Percentiles rank a stretch among this genome's conserved stretches.
phyloP scores from a whole-genome alignment of 805 yeast species.

The Yarrowia porcina region DNA sequence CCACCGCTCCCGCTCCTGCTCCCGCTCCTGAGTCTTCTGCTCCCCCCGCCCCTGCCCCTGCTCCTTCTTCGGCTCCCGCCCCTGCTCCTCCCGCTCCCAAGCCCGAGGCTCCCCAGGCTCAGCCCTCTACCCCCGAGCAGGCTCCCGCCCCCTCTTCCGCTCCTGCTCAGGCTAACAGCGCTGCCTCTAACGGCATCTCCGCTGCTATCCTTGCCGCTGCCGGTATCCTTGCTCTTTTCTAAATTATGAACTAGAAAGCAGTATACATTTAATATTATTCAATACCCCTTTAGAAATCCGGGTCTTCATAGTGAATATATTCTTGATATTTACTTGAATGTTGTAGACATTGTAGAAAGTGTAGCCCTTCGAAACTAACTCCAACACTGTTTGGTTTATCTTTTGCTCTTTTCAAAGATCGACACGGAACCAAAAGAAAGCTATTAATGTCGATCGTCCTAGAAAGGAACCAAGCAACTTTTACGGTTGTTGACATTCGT shows the following conservation, averaged over 20 bases:
- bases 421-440: neutral
- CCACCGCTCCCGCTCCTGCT: conserved; percentile 11
- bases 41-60: neutral
- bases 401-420: neutral
- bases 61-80: neutral
- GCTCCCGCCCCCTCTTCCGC: conserved; percentile 5
- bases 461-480: neutral
- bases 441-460: neutral
- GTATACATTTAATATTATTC: conserved; percentile 15
- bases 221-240: conserved; percentile 19
- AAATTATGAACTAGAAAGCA: conserved; percentile 3
- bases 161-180: conserved; percentile 23
- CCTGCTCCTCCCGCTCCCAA: neutral
- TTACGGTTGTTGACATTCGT: neutral
- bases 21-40: neutral
- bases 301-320: conserved; percentile 17
- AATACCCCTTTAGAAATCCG: conserved; percentile 10
- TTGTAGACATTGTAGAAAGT: too few relatives aligned
- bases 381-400: neutral
- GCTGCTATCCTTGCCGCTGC: conserved; percentile 14
- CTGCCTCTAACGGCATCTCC: conserved; percentile 8
- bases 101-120: conserved; percentile 9
- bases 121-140: conserved; percentile 20
- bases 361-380: too few relatives aligned
- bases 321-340: conserved; percentile 4